Base-by-base conservation (phyloP, 2,329 filamentous ascomycete genomes). In the Xylaria multiplex region DNA sequence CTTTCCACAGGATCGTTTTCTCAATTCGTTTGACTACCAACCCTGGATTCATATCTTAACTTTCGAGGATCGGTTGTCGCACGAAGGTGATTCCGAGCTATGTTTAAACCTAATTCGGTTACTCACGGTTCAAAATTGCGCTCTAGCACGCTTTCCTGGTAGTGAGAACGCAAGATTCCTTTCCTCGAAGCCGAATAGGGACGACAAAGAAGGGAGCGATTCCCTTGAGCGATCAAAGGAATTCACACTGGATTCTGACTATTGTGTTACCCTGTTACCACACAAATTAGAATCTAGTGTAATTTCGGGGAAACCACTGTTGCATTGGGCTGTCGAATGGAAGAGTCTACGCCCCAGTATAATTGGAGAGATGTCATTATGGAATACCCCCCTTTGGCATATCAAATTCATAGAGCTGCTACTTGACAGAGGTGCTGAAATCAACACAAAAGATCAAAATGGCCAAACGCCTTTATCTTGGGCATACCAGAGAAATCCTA, bases 1-100 rank as follows among this genome's bases (percentile, higher is more conserved):
- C 32, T 30, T 53, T 3, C 5, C 42, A 4, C 60, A 67, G 30
- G 43, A 61, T 13, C 8, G 14, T 13, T 67, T 67, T 24, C 52
- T 67, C 0, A 7, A 43, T 32, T 32, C 32, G 2, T 64, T 64
- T 27, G 56, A 60, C 14, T 22, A 61, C 58, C 6, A 0, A 42
- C 13, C 27, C 2, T 67, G 61, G 65, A 40, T 49, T 2, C 22
- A 9, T 14, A 40, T 40, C 13, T 40, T 16, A 35, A n/a, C 13
- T 8, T 5, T 8, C 2, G 1, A 5, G 27, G 19, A 19, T 19
- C 19, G 1, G 19, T 19, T 1, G 19, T 1, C 19, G 19, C 1
- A 19, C 19, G 19, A 1, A 19, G 1, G 19, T 19, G 19, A 19
- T 19, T 19, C 19, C 30, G 48, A 9, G 2, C 2, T 7, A 4